Percentiles rank a stretch among this genome's conserved stretches.
These are phyloP conservation scores for Eimeria acervulina DNA, from an alignment of 169 alveolate genomes.

Conservation along the genomic window DNA sequence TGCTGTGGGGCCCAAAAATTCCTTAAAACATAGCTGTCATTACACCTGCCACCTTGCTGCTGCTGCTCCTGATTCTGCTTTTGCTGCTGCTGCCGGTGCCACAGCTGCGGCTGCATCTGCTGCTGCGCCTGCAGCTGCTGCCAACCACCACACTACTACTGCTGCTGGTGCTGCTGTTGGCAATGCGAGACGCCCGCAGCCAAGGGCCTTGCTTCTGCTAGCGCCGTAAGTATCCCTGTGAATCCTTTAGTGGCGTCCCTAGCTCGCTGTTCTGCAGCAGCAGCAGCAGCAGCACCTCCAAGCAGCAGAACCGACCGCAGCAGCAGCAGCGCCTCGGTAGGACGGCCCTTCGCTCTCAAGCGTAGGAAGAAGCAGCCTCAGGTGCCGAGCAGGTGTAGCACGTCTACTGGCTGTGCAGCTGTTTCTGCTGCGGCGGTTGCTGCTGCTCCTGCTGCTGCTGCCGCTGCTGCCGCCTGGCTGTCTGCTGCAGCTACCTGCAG, in stretches of 20 bases:
- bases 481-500: conserved; percentile 9
- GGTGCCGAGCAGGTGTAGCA: neutral
- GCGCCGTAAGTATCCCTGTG: neutral
- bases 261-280: neutral
- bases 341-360: neutral
- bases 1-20: neutral
- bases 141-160: neutral
- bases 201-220: neutral
- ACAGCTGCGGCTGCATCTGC: neutral
- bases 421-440: conserved; percentile 11
- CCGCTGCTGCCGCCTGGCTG: conserved; percentile 32
- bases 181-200: neutral
- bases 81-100: conserved; percentile 1
- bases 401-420: neutral
- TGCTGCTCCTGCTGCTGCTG: conserved; percentile 8
- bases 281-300: neutral
- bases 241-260: neutral
- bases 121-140: neutral
- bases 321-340: neutral
- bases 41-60: neutral
- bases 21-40: neutral
- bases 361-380: neutral
- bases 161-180: conserved; percentile 39
- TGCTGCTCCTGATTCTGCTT: conserved; percentile 26
- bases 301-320: neutral